Conservation (phyloP, 225 moss, liverwort and hornwort species). For the Asterella californica region DNA sequence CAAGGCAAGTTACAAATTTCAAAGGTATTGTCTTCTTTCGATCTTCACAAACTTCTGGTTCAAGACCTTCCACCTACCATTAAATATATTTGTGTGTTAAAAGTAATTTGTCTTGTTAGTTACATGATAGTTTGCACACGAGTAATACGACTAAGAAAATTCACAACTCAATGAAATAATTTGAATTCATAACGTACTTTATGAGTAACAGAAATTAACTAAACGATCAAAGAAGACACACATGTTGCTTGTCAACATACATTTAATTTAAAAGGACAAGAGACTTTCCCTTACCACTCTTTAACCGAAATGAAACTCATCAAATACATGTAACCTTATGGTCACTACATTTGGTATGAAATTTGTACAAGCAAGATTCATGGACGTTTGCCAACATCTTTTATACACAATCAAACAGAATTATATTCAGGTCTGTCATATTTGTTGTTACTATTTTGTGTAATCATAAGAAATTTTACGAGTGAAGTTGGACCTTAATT, state of each 20-base stretch:
- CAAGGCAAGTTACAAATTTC: slow-evolving; percentile 67
- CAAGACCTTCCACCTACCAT: slow-evolving; percentile 66
- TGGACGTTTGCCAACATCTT: background rate
- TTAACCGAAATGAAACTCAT: background rate
- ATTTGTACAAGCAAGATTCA: background rate
- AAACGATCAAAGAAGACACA: too few species aligned
- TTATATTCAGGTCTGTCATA: background rate
- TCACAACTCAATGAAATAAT: background rate
- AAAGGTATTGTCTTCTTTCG: slow-evolving; percentile 63
- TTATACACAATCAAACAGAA: background rate
- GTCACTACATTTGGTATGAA: too few species aligned
- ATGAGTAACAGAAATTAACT: background rate
- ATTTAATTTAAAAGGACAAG: background rate
- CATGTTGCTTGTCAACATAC: background rate
- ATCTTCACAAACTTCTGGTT: slow-evolving; percentile 65
- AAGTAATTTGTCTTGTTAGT: too few species aligned
- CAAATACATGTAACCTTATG: background rate
- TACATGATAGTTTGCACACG: background rate
- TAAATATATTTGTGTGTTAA: background rate
- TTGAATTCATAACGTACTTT: background rate
- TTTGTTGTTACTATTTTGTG: background rate
- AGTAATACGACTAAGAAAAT: background rate
- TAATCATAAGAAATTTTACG: background rate
- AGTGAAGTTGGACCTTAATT: slow-evolving; percentile 43
- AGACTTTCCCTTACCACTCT: background rate